Evolutionary conservation across 192 early-diverging fungal species (phyloP).

Genomic region (Haplosporangium gracile): DNA sequence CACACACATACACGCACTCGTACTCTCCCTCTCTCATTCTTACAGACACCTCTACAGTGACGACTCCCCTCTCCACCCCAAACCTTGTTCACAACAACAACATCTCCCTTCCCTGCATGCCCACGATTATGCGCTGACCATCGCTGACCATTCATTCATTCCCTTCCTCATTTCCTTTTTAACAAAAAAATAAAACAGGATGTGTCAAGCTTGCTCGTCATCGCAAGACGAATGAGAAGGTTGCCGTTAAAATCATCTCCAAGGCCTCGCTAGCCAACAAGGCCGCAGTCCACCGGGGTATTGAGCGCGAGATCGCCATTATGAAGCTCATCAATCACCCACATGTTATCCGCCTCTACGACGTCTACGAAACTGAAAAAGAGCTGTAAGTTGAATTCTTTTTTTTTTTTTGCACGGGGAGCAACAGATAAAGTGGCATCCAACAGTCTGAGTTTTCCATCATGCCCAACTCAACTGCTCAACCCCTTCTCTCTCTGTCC

Average conservation of each 20-base stretch:
- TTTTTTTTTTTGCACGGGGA: not conserved
- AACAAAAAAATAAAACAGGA: conserved; percentile 25
- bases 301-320: conserved; percentile 68
- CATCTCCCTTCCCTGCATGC: not conserved
- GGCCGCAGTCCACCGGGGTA: conserved; percentile 60
- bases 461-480: not conserved
- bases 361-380: conserved; percentile 65
- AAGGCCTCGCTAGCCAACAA: conserved; percentile 63
- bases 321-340: conserved; percentile 69
- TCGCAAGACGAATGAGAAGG: conserved; percentile 66
- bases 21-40: not conserved
- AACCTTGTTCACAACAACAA: not conserved
- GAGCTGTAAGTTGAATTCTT: conserved; percentile 35
- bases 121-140: not conserved
- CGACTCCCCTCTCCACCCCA: not conserved
- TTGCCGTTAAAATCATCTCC: conserved; percentile 68
- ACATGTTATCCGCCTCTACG: conserved; percentile 63
- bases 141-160: not conserved
- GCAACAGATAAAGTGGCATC: too few relatives aligned
- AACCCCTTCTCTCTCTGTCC: not conserved
- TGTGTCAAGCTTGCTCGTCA: conserved; percentile 67
- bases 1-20: not conserved
- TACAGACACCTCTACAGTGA: too few relatives aligned
- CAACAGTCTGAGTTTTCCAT: not conserved
- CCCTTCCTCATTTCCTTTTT: not conserved